These are phyloP conservation scores for Crithidia bombi DNA, from an alignment of 208 protist genomes.

Conservation along the genomic window DNA sequence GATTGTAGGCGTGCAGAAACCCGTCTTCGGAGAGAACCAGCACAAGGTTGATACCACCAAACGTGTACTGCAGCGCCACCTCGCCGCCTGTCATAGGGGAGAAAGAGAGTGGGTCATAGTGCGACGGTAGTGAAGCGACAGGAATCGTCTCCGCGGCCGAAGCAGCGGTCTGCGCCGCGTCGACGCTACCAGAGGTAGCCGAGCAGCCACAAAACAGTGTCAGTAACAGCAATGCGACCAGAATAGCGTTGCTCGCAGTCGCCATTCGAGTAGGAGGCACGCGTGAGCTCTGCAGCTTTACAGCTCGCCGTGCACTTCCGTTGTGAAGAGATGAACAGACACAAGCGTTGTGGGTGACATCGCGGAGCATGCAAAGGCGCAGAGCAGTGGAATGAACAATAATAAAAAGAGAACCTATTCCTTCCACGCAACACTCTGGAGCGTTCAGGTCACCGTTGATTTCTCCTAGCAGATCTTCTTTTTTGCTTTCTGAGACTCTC, in stretches of 20 bases:
- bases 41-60: constrained; percentile 38
- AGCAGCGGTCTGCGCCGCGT: too few species aligned
- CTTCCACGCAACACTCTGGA: too few species aligned
- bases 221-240: too few species aligned
- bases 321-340: not conserved
- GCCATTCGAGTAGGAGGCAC: not conserved
- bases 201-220: too few species aligned
- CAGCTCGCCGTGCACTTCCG: not conserved
- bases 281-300: not conserved
- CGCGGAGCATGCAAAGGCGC: constrained; percentile 9
- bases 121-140: not conserved
- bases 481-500: too few species aligned
- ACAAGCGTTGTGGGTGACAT: not conserved
- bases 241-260: too few species aligned
- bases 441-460: too few species aligned
- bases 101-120: not conserved
- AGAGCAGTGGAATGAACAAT: not conserved
- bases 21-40: constrained; percentile 60
- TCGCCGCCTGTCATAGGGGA: too few species aligned
- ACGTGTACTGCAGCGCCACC: constrained; percentile 45
- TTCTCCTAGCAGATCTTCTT: too few species aligned
- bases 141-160: not conserved
- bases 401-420: too few species aligned
- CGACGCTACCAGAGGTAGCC: too few species aligned
- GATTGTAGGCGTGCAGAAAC: constrained; percentile 45